Evolutionary conservation across 1,284 basidiomycete species (phyloP).

Genomic region (Meira miltonrushii): DNA sequence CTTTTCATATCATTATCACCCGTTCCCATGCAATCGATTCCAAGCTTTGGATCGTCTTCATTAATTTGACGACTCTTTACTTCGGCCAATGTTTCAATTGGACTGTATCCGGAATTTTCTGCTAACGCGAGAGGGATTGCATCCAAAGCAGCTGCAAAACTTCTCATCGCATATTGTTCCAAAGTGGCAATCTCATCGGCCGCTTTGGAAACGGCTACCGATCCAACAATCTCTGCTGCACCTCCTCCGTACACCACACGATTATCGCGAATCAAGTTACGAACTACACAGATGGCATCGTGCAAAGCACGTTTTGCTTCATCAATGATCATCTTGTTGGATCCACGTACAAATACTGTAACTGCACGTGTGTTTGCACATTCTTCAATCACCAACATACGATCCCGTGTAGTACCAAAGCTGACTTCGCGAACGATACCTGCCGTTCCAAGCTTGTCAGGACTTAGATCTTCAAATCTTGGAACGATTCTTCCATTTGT

Average conservation of each 20-base stretch:
- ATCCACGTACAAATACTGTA: slow-evolving; percentile 92
- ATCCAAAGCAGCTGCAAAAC: slow-evolving; percentile 89
- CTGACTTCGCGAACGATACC: slow-evolving; percentile 88
- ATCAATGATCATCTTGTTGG: slow-evolving; percentile 96
- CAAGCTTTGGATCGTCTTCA: slow-evolving; percentile 75
- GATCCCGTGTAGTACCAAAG: slow-evolving; percentile 95
- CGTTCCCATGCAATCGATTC: slow-evolving; percentile 84
- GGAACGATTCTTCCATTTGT: slow-evolving; percentile 98
- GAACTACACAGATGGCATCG: slow-evolving; percentile 93
- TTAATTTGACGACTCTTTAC: slow-evolving; percentile 90
- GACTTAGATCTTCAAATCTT: slow-evolving; percentile 87
- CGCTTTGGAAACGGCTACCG: slow-evolving; percentile 84
- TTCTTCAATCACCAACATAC: slow-evolving; percentile 98
- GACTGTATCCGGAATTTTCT: slow-evolving; percentile 92
- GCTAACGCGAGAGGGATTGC: slow-evolving; percentile 88
- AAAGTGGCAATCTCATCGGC: slow-evolving; percentile 95
- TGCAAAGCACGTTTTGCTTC: slow-evolving; percentile 96
- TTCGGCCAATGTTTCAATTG: slow-evolving; percentile 90
- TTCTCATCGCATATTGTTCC: slow-evolving; percentile 99
- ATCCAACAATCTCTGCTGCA: slow-evolving; percentile 91
- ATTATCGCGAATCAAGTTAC: slow-evolving; percentile 90
- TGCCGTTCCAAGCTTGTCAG: slow-evolving; percentile 85
- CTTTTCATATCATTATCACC: slow-evolving; percentile 82
- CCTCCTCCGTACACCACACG: slow-evolving; percentile 97
- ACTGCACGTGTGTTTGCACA: slow-evolving; percentile 95